phyloP scores from a whole-genome alignment of 805 yeast genomes.

The Peterozyma toletana region DNA sequence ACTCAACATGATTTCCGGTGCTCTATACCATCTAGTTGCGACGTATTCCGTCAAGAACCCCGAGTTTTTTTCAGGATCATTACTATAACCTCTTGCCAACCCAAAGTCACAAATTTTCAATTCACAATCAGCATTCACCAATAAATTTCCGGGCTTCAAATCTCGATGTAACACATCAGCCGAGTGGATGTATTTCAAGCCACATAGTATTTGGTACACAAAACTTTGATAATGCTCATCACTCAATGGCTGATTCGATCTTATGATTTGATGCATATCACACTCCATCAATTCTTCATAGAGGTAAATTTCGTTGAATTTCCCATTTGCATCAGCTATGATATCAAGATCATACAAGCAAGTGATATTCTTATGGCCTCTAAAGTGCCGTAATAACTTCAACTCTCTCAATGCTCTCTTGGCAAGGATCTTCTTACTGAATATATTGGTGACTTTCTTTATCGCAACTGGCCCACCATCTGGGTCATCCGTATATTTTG shows the following conservation, averaged over 20 bases:
- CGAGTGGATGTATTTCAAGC: slow-evolving; percentile 87
- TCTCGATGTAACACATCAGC: slow-evolving; percentile 96
- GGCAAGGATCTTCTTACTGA: slow-evolving; percentile 83
- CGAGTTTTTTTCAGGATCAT: slow-evolving; percentile 74
- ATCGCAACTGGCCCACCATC: slow-evolving; percentile 88
- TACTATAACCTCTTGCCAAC: slow-evolving; percentile 84
- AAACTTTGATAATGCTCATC: slow-evolving; percentile 95
- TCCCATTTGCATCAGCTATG: slow-evolving; percentile 59
- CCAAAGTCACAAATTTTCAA: slow-evolving; percentile 96
- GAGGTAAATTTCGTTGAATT: slow-evolving; percentile 84
- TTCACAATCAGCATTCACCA: slow-evolving; percentile 95
- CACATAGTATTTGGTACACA: slow-evolving; percentile 86
- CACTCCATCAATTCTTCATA: slow-evolving; percentile 98
- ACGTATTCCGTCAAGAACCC: slow-evolving; percentile 98
- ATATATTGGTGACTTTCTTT: slow-evolving; percentile 92
- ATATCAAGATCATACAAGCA: slow-evolving; percentile 93
- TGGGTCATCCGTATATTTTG: slow-evolving; percentile 64
- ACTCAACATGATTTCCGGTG: slow-evolving; percentile 95
- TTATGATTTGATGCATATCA: slow-evolving; percentile 95
- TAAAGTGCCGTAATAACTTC: slow-evolving; percentile 82
- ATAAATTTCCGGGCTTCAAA: slow-evolving; percentile 85
- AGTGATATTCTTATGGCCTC: slow-evolving; percentile 95
- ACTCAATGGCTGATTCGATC: slow-evolving; percentile 88
- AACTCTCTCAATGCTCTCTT: slow-evolving; percentile 89
- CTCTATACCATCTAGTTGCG: slow-evolving; percentile 98